These are phyloP conservation scores for Periconia digitata DNA, from an alignment of 2,329 filamentous ascomycete species.

Conservation along the genomic window DNA sequence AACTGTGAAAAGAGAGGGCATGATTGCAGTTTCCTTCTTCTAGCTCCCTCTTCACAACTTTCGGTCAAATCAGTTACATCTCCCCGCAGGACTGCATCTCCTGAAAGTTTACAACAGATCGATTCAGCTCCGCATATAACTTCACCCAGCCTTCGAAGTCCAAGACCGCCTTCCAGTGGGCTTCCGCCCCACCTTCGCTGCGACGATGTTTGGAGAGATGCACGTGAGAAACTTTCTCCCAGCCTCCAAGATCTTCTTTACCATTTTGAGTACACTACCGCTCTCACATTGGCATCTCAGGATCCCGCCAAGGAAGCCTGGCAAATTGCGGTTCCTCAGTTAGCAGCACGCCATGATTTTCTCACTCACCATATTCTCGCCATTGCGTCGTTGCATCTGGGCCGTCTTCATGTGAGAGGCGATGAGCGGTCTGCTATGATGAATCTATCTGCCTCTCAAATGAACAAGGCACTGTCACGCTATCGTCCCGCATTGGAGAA, in stretches of 20 bases:
- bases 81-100: not conserved
- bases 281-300: conserved; percentile 30
- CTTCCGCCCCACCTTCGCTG: conserved; percentile 25
- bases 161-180: conserved; percentile 6
- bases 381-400: conserved; percentile 50
- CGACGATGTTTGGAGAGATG: conserved; percentile 32
- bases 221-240: conserved; percentile 25
- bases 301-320: conserved; percentile 37
- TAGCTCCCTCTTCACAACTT: conserved; percentile 35
- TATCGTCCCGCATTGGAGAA: conserved; percentile 33
- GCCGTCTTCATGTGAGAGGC: conserved; percentile 35
- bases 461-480: conserved; percentile 35
- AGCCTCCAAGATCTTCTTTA: conserved; percentile 29
- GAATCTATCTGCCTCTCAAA: conserved; percentile 30
- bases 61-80: conserved; percentile 14
- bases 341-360: conserved; percentile 48
- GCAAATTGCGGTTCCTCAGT: conserved; percentile 34
- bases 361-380: conserved; percentile 50
- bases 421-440: conserved; percentile 24
- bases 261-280: conserved; percentile 39
- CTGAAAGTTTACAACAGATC: not conserved
- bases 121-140: not conserved
- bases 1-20: conserved; percentile 37
- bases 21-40: conserved; percentile 35
- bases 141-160: conserved; percentile 2